These are phyloP conservation scores for Botryobasidium botryosum DNA, from an alignment of 768 basidiomycete species.

Conservation along the genomic window DNA sequence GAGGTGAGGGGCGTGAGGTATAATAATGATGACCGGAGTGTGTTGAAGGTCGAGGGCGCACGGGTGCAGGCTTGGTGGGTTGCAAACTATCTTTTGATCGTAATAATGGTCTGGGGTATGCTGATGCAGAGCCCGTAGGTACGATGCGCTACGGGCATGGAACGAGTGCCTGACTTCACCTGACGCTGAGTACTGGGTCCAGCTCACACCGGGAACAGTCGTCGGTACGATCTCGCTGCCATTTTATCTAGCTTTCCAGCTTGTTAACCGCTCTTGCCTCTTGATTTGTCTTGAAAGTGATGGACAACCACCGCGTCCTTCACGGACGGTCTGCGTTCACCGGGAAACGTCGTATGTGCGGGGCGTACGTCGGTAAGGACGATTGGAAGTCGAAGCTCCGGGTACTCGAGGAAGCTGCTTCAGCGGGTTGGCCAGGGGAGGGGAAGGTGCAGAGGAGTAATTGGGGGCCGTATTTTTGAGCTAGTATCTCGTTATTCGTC, in stretches of 20 bases:
- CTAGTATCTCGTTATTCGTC: no score
- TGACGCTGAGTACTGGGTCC: constrained; percentile 85
- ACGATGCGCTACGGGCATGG: constrained; percentile 69
- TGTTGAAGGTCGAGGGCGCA: constrained; percentile 43
- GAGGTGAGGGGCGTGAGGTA: constrained; percentile 68
- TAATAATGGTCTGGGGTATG: neutral
- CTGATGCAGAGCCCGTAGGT: constrained; percentile 27
- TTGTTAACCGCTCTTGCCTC: neutral
- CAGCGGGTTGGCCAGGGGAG: no score
- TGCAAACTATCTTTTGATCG: neutral
- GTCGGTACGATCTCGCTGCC: constrained; percentile 38
- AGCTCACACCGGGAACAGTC: constrained; percentile 73
- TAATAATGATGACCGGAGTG: constrained; percentile 90
- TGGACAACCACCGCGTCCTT: constrained; percentile 86
- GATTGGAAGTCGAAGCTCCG: constrained; percentile 68
- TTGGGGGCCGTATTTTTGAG: no score
- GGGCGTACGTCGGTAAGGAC: constrained; percentile 84
- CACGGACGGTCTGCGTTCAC: constrained; percentile 87
- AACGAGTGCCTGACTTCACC: constrained; percentile 52
- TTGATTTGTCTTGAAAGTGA: constrained; percentile 28
- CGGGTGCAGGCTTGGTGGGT: constrained; percentile 59
- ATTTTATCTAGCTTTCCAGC: neutral
- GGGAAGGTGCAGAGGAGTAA: no score
- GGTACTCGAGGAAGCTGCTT: constrained; percentile 17
- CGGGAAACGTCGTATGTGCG: constrained; percentile 83